Evolutionary conservation across 495 filamentous ascomycete genomes (phyloP).

Genomic region (Monascus purpureus): DNA sequence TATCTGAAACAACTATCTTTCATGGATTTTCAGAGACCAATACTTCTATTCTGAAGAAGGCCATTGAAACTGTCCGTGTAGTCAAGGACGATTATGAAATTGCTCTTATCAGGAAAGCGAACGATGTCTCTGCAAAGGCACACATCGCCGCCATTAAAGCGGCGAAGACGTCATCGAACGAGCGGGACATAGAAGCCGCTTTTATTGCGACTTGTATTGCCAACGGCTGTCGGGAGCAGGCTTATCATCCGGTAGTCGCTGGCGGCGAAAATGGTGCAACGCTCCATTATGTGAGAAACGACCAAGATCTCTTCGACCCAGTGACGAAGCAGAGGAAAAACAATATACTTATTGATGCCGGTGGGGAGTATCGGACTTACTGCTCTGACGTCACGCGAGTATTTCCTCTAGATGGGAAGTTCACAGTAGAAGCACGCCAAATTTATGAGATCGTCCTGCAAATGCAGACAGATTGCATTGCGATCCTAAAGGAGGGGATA

Average conservation of each 20-base stretch:
- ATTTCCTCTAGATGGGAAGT: constrained; percentile 68
- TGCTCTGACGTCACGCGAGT: constrained; percentile 82
- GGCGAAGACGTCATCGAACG: constrained; percentile 53
- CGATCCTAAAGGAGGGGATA: constrained; percentile 57
- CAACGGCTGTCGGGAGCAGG: constrained; percentile 58
- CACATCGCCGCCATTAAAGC: constrained; percentile 58
- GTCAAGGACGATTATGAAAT: constrained; percentile 79
- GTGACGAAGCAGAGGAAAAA: constrained; percentile 40
- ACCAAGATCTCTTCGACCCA: constrained; percentile 39
- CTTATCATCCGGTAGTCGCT: constrained; percentile 77
- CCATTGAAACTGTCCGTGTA: constrained; percentile 65
- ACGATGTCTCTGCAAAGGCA: constrained; percentile 61
- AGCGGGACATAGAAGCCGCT: constrained; percentile 67
- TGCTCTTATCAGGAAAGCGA: constrained; percentile 69
- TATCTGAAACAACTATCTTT: constrained; percentile 50
- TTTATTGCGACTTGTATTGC: constrained; percentile 67
- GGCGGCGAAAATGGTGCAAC: constrained; percentile 65
- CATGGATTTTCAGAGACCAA: constrained; percentile 49
- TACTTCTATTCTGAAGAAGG: constrained; percentile 47
- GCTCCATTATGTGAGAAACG: constrained; percentile 75
- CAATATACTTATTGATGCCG: constrained; percentile 73
- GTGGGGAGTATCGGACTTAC: constrained; percentile 67
- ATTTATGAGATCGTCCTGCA: constrained; percentile 78
- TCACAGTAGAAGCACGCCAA: constrained; percentile 52
- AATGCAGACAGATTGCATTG: constrained; percentile 73